Evolutionary conservation across 1,284 basidiomycete genomes (phyloP), one percentile per base, ranked within the genome.

Genomic region (Sporisorium exsertum): DNA sequence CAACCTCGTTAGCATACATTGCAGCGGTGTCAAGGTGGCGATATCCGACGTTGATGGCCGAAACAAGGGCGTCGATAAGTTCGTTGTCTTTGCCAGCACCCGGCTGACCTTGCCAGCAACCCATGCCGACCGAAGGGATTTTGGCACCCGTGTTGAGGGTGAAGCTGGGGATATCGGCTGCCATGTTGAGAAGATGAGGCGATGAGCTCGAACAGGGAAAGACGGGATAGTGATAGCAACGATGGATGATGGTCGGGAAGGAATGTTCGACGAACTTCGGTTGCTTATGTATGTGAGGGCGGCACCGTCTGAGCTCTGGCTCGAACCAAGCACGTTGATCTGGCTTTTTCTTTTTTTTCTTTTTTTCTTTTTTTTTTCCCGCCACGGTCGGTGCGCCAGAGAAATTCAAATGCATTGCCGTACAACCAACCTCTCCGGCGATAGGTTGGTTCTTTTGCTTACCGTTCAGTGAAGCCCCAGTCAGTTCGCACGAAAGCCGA

Each of bases 1-100:
- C 92, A 79, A 90, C 91, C 86, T 96, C 94, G 86, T 96, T 96
- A 47, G 84, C 77, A 66, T 86, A 82, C 10, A 66, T 42, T 24
- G 72, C 60, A 2, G 79, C 79, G 2, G 77, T 78, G 59, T 81
- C 79, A 32, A 79, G 63, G 47, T 78, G 80, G n/a, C 78, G 74
- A 51, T 82, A 82, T n/a, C 80, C 80, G 1, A 61, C 57, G 18
- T 76, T 49, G 64, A 73, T 51, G n/a, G 77, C 64, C 0, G 33
- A 43, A n/a, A 54, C 50, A 7, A 80, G 59, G 18, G 67, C 67
- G 9, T 27, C 20, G 27, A 72, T 50, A 26, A 80, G 59, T 33
- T 66, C 70, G 26, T 70, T 54, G 52, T 74, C 71, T 12, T 46
- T 27, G 2, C 66, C 64, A 9, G 60, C 32, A n/a, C 68, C 77